Conservation (phyloP, 345 rosid genomes). For the Rubroshorea leprosula region DNA sequence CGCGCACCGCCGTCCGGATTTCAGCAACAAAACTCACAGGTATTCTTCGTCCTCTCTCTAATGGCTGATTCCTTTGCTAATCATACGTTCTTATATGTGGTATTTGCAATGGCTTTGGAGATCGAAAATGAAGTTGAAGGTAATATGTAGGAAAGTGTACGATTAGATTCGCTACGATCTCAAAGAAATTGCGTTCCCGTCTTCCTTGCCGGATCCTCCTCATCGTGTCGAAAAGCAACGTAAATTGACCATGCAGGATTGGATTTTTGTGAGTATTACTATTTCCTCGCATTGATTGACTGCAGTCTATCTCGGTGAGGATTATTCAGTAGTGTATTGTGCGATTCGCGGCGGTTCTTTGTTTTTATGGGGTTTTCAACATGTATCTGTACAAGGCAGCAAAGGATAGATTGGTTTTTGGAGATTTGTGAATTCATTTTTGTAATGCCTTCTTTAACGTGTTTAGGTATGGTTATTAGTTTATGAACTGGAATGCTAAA, state of each 20-base stretch:
- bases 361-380: background rate
- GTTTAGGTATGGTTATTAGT: background rate
- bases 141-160: conserved; percentile 48
- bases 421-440: background rate
- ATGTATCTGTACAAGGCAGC: background rate
- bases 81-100: background rate
- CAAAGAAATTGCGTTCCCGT: conserved; percentile 89
- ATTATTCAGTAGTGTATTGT: too few relatives aligned
- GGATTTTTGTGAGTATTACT: conserved; percentile 40
- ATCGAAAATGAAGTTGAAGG: conserved; percentile 47
- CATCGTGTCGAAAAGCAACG: conserved; percentile 55
- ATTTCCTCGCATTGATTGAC: background rate
- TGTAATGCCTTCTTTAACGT: background rate
- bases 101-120: background rate
- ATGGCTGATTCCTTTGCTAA: background rate
- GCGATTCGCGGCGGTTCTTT: background rate
- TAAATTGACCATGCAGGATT: conserved; percentile 77
- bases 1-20: background rate
- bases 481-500: background rate
- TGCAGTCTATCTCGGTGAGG: too few relatives aligned
- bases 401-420: background rate
- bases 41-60: background rate
- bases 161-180: conserved; percentile 75
- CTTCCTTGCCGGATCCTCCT: conserved; percentile 88
- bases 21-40: background rate